Evolutionary conservation across 2,329 filamentous ascomycete genomes (phyloP), one percentile per base, ranked within the genome.

Genomic region (Cordyceps fumosorosea): DNA sequence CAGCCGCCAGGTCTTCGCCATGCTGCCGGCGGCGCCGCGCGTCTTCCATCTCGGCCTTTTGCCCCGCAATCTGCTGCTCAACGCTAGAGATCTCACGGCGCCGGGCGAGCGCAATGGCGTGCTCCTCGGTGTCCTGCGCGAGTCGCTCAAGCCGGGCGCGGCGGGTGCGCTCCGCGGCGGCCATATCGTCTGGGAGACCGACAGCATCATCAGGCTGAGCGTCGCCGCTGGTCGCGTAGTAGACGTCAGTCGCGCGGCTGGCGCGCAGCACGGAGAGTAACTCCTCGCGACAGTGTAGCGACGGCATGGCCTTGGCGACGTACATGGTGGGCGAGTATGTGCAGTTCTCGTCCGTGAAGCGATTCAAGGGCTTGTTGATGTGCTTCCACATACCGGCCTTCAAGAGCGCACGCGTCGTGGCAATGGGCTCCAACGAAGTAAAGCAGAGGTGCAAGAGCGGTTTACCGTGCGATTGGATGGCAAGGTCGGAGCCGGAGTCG

Each of bases 301-400:
- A 68, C 0, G 73, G 69, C 6, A 84, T 66, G 1, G 84, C 69
- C 50, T 79, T 80, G 42, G 71, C 67, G 22, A 86, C 77, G 69
- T 89, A 89, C 75, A 85, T 86, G 3, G 86, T 84, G 0, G 86
- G 82, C 0, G 86, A 89, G 71, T 87, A 89, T 1, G 81, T 84
- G 66, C 80, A 79, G 5, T 75, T 77, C 26, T 80, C 80, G 48
- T 81, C 76, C 1, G 73, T 81, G 71, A 79, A 85, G 64, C 79
- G 74, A 66, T 86, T 85, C 67, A 80, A 84, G 0, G 81, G 75
- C 64, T 84, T 80, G 72, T 89, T 89, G 67, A 89, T 74, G 37
- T 82, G 75, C 68, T 85, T 85, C 85, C 86, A 89, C 74, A 88
- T 80, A 50, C 82, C 84, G 0, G 82, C 83, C 67, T 86, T 85